These are phyloP conservation scores for Thalia dealbata DNA, from an alignment of 176 grass and related monocot species.

Conservation along the genomic window DNA sequence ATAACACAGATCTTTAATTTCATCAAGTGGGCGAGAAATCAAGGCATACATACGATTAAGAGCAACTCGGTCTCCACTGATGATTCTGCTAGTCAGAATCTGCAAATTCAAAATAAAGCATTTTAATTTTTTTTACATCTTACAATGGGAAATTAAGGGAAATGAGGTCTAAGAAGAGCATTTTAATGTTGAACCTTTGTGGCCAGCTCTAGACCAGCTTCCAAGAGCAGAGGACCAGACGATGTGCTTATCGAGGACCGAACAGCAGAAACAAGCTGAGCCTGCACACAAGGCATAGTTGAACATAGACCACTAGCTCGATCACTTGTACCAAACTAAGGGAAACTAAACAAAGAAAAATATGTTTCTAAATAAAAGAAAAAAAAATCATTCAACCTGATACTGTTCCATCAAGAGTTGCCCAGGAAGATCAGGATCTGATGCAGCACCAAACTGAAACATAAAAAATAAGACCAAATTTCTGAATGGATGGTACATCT, in stretches of 20 bases:
- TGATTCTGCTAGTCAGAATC: slow-evolving; percentile 85
- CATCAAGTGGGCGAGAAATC: slow-evolving; percentile 68
- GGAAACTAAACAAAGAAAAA: neutral
- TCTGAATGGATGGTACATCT: neutral
- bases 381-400: slow-evolving; percentile 40
- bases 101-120: slow-evolving; percentile 26
- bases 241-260: slow-evolving; percentile 66
- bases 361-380: neutral
- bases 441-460: slow-evolving; percentile 62
- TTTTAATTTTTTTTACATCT: neutral
- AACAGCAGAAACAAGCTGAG: slow-evolving; percentile 96
- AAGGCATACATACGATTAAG: slow-evolving; percentile 80
- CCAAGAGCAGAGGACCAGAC: slow-evolving; percentile 82
- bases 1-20: slow-evolving; percentile 82
- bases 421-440: slow-evolving; percentile 91
- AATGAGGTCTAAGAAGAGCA: neutral
- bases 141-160: neutral
- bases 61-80: slow-evolving; percentile 71
- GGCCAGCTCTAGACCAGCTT: slow-evolving; percentile 83
- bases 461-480: slow-evolving; percentile 17
- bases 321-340: neutral
- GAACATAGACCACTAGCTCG: too few species aligned
- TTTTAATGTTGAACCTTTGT: slow-evolving; percentile 33
- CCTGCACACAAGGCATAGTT: slow-evolving; percentile 49
- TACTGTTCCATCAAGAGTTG: slow-evolving; percentile 96